These are phyloP conservation scores for Metschnikowia similis DNA, from an alignment of 805 yeast species.

Conservation along the genomic window DNA sequence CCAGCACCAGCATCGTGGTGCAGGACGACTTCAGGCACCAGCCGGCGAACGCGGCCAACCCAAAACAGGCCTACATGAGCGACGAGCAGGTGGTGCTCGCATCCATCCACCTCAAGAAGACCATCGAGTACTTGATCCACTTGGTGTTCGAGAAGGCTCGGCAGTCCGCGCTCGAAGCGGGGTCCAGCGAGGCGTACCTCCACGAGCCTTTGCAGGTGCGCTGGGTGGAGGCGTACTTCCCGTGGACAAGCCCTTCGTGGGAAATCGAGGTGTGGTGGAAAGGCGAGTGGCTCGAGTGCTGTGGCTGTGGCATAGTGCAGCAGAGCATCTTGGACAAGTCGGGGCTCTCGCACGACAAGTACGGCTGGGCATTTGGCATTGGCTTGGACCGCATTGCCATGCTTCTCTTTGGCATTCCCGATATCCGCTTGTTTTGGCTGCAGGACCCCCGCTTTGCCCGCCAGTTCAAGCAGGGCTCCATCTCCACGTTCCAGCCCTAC, in stretches of 20 bases:
- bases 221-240: slow-evolving; percentile 95
- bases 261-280: slow-evolving; percentile 99
- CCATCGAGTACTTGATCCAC: slow-evolving; percentile 77
- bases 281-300: slow-evolving; percentile 95
- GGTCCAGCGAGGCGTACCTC: slow-evolving; percentile 53
- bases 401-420: slow-evolving; percentile 93
- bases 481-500: slow-evolving; percentile 76
- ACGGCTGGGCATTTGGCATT: slow-evolving; percentile 98
- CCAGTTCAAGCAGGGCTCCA: slow-evolving; percentile 66
- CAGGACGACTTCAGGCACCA: slow-evolving; percentile 56
- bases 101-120: slow-evolving; percentile 75
- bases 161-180: slow-evolving; percentile 56
- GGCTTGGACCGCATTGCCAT: slow-evolving; percentile 95
- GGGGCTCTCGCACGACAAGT: slow-evolving; percentile 52
- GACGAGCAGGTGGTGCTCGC: slow-evolving; percentile 65
- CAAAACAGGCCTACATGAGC: slow-evolving; percentile 76
- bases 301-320: slow-evolving; percentile 91
- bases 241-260: slow-evolving; percentile 99
- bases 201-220: slow-evolving; percentile 78
- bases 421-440: slow-evolving; percentile 91
- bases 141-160: slow-evolving; percentile 75
- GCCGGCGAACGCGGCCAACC: slow-evolving; percentile 59
- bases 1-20: slow-evolving; percentile 65
- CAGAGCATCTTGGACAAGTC: slow-evolving; percentile 73
- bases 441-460: slow-evolving; percentile 66